These are phyloP conservation scores for Monosporascus cannonballus DNA, from an alignment of 2,329 filamentous ascomycete genomes.

Conservation along the genomic window DNA sequence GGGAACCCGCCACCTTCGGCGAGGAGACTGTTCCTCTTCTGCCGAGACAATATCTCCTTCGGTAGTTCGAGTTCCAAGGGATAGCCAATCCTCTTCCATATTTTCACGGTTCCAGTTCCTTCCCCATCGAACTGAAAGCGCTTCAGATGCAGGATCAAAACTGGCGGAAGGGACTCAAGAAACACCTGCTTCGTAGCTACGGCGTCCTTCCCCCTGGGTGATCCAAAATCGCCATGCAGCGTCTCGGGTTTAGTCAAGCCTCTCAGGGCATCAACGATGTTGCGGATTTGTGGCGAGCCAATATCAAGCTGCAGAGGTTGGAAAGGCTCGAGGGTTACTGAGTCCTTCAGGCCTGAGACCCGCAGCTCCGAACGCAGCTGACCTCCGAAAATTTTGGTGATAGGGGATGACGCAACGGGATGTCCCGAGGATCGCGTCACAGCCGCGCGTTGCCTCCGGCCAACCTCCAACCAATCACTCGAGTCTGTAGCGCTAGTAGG, in stretches of 20 bases:
- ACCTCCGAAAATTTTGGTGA: conserved; percentile 93
- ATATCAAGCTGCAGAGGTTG: conserved; percentile 95
- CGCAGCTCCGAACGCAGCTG: conserved; percentile 84
- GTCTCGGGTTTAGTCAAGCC: conserved; percentile 78
- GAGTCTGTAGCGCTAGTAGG: conserved; percentile 36
- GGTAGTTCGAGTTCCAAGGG: conserved; percentile 92
- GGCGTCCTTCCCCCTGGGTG: conserved; percentile 68
- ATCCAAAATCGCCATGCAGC: conserved; percentile 78
- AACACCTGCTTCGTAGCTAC: conserved; percentile 89
- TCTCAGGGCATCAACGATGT: conserved; percentile 86
- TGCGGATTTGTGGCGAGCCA: conserved; percentile 76
- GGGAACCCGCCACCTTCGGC: conserved; percentile 64
- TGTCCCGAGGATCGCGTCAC: conserved; percentile 81
- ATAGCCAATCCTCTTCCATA: conserved; percentile 97
- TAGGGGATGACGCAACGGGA: conserved; percentile 66
- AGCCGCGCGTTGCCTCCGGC: conserved; percentile 80
- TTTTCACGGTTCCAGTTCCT: conserved; percentile 81
- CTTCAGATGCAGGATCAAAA: conserved; percentile 92
- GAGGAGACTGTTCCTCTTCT: conserved; percentile 60
- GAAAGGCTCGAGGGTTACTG: conserved; percentile 88
- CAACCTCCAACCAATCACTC: conserved; percentile 90
- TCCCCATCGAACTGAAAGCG: conserved; percentile 92
- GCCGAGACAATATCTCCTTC: conserved; percentile 76
- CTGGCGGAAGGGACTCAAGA: conserved; percentile 84
- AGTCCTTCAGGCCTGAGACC: conserved; percentile 80